Conservation (phyloP, 2,329 filamentous ascomycete species). For the Capronia epimyces region DNA sequence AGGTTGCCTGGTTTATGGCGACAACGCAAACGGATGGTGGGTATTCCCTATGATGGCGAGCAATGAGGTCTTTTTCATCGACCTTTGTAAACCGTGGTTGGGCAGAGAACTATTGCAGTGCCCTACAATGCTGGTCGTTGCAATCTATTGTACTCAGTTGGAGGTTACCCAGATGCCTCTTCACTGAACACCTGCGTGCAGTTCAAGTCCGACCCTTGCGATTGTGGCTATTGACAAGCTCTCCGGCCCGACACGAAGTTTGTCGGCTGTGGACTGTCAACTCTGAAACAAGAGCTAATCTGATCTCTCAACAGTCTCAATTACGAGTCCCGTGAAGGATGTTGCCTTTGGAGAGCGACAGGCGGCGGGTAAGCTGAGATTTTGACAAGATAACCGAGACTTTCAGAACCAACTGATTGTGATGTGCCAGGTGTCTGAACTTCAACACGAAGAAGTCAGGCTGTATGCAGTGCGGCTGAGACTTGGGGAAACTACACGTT, state of each 20-base stretch:
- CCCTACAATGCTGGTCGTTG: too few species aligned
- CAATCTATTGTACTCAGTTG: too few species aligned
- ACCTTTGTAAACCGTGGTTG: neutral
- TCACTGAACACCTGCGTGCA: too few species aligned
- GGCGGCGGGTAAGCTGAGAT: slow-evolving; percentile 14
- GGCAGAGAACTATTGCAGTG: neutral
- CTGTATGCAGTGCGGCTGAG: slow-evolving; percentile 16
- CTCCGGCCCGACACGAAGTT: too few species aligned
- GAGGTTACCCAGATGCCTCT: too few species aligned
- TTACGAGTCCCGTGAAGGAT: slow-evolving; percentile 23
- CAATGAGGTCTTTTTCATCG: neutral
- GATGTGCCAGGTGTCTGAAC: slow-evolving; percentile 9
- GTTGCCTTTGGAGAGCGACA: slow-evolving; percentile 18
- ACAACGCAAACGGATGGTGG: slow-evolving; percentile 21
- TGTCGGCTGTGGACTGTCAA: neutral
- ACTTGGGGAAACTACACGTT: neutral
- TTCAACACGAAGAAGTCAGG: slow-evolving; percentile 16
- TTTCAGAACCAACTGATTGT: neutral
- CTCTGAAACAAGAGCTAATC: neutral
- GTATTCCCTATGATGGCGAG: neutral
- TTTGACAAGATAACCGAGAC: neutral
- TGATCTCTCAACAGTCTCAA: slow-evolving; percentile 10
- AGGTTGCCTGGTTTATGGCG: slow-evolving; percentile 22
- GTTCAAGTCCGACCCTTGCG: too few species aligned
- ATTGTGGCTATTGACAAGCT: neutral